Base-by-base conservation (phyloP, 2,329 filamentous ascomycete species). In the Fusarium keratoplasticum region DNA sequence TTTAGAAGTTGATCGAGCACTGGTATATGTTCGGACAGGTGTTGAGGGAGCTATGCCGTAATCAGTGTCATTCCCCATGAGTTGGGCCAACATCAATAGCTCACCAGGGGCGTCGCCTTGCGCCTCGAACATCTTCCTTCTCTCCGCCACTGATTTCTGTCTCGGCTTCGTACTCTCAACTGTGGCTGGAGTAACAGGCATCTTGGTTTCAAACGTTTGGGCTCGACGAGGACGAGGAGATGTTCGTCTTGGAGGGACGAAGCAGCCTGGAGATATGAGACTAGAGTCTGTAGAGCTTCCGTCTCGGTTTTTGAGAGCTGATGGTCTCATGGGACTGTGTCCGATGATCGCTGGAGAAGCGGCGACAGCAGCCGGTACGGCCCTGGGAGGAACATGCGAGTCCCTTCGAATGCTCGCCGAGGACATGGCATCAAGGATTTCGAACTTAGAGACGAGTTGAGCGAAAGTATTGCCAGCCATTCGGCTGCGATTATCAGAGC, bases 371-470 rank as follows among this genome's bases (percentile, higher is more conserved):
- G 13, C 2, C 27, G 55, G 52, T 20, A 44, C 57, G 2, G 18
- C 18, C 5, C 59, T 68, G 6, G 35, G 35, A 5, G 52, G 29
- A 63, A 20, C 11, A 29, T 29, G 29, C 5, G 58, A 55, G 31
- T 22, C 40, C n/a, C 29, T 57, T 40, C 58, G 59, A 44, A 42
- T 68, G 25, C 55, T 29, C n/a, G 59, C 25, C 2, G 40, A 52
- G 10, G 70, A 65, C 11, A 62, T 66, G 8, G 72, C 72, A 57
- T 82, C 80, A 5, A 81, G 72, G n/a, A 71, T 69, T 69, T 83
- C 82, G 40, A 82, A 83, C 47, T 80, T 82, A n/a, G 80, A 81
- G 1, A 83, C 77, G 18, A 83, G 78, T 31, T 81, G 77, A 38
- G 82, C 78, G 27, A 83, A 67, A 13, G 64, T 75, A 14, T 71